Evolutionary conservation across 257 asterid species (phyloP), one percentile per base, ranked within the genome.

Genomic region (Solanum gandarillasii): DNA sequence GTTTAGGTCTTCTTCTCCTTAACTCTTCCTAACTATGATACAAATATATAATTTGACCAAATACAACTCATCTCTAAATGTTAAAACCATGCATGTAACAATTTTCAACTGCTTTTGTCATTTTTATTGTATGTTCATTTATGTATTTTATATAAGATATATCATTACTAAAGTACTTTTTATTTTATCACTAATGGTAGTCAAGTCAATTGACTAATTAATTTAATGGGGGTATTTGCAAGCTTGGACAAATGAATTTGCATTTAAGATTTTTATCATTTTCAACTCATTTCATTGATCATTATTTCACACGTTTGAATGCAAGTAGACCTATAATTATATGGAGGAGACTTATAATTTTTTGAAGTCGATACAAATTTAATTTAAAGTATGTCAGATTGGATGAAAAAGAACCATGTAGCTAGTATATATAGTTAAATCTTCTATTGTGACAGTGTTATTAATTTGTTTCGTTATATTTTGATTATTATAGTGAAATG

Each of bases 41-140:
- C 52, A 68, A 67, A 41, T 84, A 7, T 23, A 62, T 27, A 65
- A 39, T 76, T 83, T 87, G 89, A 87, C 90, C 87, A 84, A 87
- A 67, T 87, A 41, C 91, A 84, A 18, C 55, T 68, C 43, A 71
- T 83, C 68, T 43, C 65, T 34, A 87, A 62, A 62, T 4, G 70
- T 62, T 23, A 60, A 32, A 48, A 85, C 23, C 12, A 12, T 41
- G 29, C 14, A 46, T 68, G 9, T 41, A 67, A 86, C 78, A 86
- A 73, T 86, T 86, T 74, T 86, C 46, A 81, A 32, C 55, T 36
- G 52, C 70, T 52, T 46, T 34, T 86, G 75, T 86, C 75, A 74
- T 75, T 74, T 43, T 68, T 27, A 68, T 27, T 27, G 13, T 68
- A 27, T 68, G 75, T 68, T 27, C 75, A 68, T 68, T 27, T 27